phyloP scores from a whole-genome alignment of 441 rosid species.

The Gossypium schwendimanii region DNA sequence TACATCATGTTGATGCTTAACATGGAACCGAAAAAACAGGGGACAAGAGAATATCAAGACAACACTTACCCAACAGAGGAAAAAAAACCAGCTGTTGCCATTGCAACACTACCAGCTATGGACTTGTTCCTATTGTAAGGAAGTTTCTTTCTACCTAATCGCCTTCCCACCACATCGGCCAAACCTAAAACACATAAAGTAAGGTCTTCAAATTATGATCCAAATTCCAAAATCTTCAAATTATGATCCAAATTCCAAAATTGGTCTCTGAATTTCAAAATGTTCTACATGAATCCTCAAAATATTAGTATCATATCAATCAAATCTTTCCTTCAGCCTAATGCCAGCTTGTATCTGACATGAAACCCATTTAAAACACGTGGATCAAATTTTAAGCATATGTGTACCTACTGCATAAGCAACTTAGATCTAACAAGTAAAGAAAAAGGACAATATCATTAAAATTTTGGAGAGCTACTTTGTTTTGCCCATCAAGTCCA shows the following conservation, averaged over 20 bases:
- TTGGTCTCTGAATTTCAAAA: background rate
- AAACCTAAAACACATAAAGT: slow-evolving; percentile 38
- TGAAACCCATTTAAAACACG: too few relatives aligned
- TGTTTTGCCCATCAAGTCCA: too few relatives aligned
- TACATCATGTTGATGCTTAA: background rate
- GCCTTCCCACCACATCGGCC: slow-evolving; percentile 74
- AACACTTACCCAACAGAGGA: slow-evolving; percentile 48
- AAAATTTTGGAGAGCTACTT: too few relatives aligned
- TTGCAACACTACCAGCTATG: slow-evolving; percentile 64
- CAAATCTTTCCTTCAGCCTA: too few relatives aligned
- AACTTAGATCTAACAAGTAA: too few relatives aligned
- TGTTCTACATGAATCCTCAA: too few relatives aligned
- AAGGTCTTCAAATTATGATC: background rate
- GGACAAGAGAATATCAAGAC: background rate
- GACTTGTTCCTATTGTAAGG: slow-evolving; percentile 71
- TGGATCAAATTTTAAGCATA: too few relatives aligned
- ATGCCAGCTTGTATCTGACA: too few relatives aligned
- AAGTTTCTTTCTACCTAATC: slow-evolving; percentile 51
- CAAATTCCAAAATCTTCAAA: background rate
- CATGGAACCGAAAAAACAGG: background rate
- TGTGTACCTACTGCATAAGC: too few relatives aligned
- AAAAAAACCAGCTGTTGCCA: slow-evolving; percentile 59
- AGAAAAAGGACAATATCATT: too few relatives aligned
- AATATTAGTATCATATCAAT: too few relatives aligned
- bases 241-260: too few relatives aligned